Evolutionary conservation across 2,329 filamentous ascomycete species (phyloP).

Genomic region (Sarocladiaceae sp.): DNA sequence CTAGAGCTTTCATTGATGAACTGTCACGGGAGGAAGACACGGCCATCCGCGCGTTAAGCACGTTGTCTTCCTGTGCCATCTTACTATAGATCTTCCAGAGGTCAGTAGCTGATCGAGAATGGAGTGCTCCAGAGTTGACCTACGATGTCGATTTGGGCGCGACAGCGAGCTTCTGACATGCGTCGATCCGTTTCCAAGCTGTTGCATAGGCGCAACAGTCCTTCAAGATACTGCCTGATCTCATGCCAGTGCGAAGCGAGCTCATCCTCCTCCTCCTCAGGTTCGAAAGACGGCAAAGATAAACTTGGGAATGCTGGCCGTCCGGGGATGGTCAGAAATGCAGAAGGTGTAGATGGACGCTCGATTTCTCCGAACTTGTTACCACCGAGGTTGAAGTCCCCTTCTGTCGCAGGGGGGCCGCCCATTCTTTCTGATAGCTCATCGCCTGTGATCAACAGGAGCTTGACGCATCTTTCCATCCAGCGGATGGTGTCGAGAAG

Average conservation of each 20-base stretch:
- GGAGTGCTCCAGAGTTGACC: slow-evolving; percentile 13
- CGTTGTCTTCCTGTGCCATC: slow-evolving; percentile 43
- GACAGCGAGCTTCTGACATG: slow-evolving; percentile 39
- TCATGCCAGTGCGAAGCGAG: slow-evolving; percentile 38
- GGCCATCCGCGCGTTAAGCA: slow-evolving; percentile 35
- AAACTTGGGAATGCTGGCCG: not conserved
- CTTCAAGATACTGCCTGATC: slow-evolving; percentile 39
- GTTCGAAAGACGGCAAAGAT: not conserved
- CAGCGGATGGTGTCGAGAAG: slow-evolving; percentile 39
- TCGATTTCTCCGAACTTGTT: slow-evolving; percentile 16
- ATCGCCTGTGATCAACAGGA: slow-evolving; percentile 36
- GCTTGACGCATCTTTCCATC: slow-evolving; percentile 40
- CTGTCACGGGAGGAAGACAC: slow-evolving; percentile 34
- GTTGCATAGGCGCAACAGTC: slow-evolving; percentile 35
- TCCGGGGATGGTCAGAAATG: slow-evolving; percentile 10
- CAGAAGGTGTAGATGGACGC: slow-evolving; percentile 19
- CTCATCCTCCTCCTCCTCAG: slow-evolving; percentile 18
- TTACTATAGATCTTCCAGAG: slow-evolving; percentile 36
- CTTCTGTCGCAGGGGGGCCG: slow-evolving; percentile 13
- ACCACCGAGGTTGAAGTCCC: slow-evolving; percentile 17
- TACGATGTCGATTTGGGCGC: slow-evolving; percentile 40
- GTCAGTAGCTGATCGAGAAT: slow-evolving; percentile 6
- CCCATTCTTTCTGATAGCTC: slow-evolving; percentile 29
- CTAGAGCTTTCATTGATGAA: slow-evolving; percentile 41
- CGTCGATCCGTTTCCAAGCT: slow-evolving; percentile 38